Evolutionary conservation across 2,329 filamentous ascomycete species (phyloP), one percentile per base, ranked within the genome.

Genomic region (Bipolaris sorokiniana): DNA sequence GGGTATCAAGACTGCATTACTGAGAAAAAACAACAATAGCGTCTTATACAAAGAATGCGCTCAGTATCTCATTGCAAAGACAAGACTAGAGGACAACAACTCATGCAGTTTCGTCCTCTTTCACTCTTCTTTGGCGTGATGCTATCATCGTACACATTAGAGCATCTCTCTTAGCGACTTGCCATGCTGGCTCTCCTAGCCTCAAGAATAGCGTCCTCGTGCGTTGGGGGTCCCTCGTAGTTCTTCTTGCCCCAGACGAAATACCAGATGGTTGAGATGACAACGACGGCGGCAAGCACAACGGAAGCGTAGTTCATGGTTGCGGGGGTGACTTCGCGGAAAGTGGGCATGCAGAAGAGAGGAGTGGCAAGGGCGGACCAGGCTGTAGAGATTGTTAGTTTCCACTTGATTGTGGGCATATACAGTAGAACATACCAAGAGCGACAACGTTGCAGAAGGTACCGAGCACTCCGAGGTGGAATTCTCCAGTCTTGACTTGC

Each of bases 281-380:
- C 47, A 52, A 84, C 82, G 60, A 90, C 88, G 5, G 81, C 87
- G 23, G 88, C 83, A 65, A 91, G 90, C n/a, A 92, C 89, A 33
- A 87, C 89, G 13, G 86, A 86, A 1, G 88, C 89, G 74, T 90
- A 92, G 81, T 92, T 92, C 81, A 91, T 88, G 37, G 80, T 82
- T 16, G 77, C 71, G 5, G 82, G 75, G 0, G 81, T 83, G 37
- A 89, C 86, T 5, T 86, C 86, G n/a, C 90, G 78, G 41, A 76
- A 76, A 0, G 86, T 83, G 0, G 88, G 89, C 86, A 90, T 90
- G 76, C 86, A 91, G 81, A 91, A 91, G 15, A 91, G 83, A 1
- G 89, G 88, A 50, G 91, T 84, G 34, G 87, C 88, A 51, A 92
- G 82, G 13, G 82, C 65, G 52, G 86, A 88, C 89, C 89, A 91